Evolutionary conservation across 495 filamentous ascomycete genomes (phyloP), one percentile per base, ranked within the genome.

Genomic region (Xylaria flabelliformis): DNA sequence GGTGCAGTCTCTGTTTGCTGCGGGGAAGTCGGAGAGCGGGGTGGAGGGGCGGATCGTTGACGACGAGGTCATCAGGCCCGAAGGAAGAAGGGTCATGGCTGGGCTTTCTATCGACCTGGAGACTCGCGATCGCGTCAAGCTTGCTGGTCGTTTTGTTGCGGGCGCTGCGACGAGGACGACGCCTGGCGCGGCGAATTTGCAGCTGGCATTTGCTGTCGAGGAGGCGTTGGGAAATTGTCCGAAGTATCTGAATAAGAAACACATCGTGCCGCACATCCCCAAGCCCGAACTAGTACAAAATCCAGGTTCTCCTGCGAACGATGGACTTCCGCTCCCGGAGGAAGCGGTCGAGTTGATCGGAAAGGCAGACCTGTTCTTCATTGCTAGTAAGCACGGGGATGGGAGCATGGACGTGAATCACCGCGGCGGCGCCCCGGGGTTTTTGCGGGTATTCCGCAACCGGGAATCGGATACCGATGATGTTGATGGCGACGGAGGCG

Each of bases 391-490:
- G 15, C 83, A 91, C 72, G 85, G 86, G n/a, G 76, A 78, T 26
- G 55, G 55, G 4, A 90, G 89, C 73, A 95, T 97, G 93, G 93
- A 95, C 78, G 92, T 90, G n/a, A 96, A 96, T 76, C 89, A 92
- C 72, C 88, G 94, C 32, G 93, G 94, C 48, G 93, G 93, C 0
- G 85, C 91, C 6, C 83, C 85, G 29, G 94, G 93, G 3, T 94
- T 95, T 79, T 82, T 94, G 9, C 86, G 93, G 32, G 82, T 94
- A 32, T 67, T 90, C 0, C 83, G 82, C 34, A 92, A 92, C 76
- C 77, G 84, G 0, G 78, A 83, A 15, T 21, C 32, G 29, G 12
- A 44, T 12, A 51, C 50, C 13, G 44, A 41, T 24, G 50, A 12
- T 15, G 65, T 64, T 0, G 76, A 29, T 9, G 41, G 26, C 1